These are phyloP conservation scores for Neonectria neomacrospora DNA, from an alignment of 2,329 filamentous ascomycete species.

Conservation along the genomic window DNA sequence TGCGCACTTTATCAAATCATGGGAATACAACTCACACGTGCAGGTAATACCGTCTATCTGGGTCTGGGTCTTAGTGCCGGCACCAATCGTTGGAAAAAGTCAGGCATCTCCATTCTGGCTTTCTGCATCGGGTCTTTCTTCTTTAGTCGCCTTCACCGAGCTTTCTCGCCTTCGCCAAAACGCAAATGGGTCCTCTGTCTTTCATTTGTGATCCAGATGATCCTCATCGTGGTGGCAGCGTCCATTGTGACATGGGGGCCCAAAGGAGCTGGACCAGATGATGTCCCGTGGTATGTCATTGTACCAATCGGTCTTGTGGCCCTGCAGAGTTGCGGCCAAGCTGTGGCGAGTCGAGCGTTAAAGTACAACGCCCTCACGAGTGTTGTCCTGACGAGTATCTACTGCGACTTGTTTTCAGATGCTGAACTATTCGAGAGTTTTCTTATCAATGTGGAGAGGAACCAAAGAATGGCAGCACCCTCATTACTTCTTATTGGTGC, in stretches of 20 bases:
- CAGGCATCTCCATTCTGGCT: slow-evolving; percentile 73
- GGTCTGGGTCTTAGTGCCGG: slow-evolving; percentile 72
- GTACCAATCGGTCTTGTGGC: slow-evolving; percentile 76
- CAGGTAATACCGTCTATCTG: slow-evolving; percentile 81
- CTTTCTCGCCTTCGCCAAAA: slow-evolving; percentile 62
- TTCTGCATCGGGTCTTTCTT: slow-evolving; percentile 79
- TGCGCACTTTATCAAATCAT: slow-evolving; percentile 37
- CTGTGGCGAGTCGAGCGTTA: slow-evolving; percentile 77
- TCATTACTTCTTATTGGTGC: slow-evolving; percentile 61
- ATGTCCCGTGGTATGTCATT: slow-evolving; percentile 68
- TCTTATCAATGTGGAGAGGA: slow-evolving; percentile 59
- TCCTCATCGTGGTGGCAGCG: slow-evolving; percentile 63
- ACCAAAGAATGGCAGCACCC: slow-evolving; percentile 62
- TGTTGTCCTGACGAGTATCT: slow-evolving; percentile 83
- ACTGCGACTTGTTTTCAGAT: slow-evolving; percentile 83
- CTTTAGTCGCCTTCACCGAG: slow-evolving; percentile 76
- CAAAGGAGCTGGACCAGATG: slow-evolving; percentile 52
- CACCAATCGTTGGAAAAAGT: slow-evolving; percentile 61
- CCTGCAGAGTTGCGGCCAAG: slow-evolving; percentile 83
- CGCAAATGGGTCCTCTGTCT: slow-evolving; percentile 72
- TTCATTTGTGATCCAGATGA: slow-evolving; percentile 66
- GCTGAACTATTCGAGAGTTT: slow-evolving; percentile 55
- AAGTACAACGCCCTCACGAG: slow-evolving; percentile 78
- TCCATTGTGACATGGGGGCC: slow-evolving; percentile 62
- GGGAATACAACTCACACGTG: not conserved